These are phyloP conservation scores for Cinnamomum micranthum DNA, from an alignment of 164 flowering plant species.

Conservation along the genomic window DNA sequence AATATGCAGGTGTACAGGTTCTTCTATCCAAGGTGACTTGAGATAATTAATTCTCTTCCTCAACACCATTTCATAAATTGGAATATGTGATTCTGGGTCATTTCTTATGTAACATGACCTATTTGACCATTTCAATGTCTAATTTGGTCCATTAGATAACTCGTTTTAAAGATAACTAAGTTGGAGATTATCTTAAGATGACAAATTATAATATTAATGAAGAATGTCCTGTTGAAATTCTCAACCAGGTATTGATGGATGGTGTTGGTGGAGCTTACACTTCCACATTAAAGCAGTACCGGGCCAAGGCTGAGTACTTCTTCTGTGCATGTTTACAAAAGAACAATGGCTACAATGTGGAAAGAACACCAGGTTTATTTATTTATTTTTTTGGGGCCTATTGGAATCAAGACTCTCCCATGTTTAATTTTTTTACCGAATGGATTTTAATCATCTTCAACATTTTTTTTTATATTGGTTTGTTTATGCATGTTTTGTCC, in stretches of 20 bases:
- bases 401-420: too few relatives aligned
- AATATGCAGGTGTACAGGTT: conserved; percentile 85
- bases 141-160: neutral
- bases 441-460: too few relatives aligned
- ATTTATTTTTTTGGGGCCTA: too few relatives aligned
- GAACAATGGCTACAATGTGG: conserved; percentile 73
- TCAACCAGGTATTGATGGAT: conserved; percentile 55
- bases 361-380: conserved; percentile 59
- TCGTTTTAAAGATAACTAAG: neutral
- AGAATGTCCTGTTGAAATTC: neutral
- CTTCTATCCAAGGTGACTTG: conserved; percentile 62
- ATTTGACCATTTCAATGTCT: neutral
- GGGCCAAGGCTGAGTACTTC: conserved; percentile 83
- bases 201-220: neutral
- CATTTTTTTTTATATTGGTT: neutral
- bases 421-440: neutral
- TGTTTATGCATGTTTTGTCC: neutral
- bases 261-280: conserved; percentile 54
- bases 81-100: neutral
- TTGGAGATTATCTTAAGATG: neutral
- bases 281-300: conserved; percentile 56
- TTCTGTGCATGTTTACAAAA: conserved; percentile 75
- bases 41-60: neutral
- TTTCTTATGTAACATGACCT: neutral
- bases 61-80: neutral